Evolutionary conservation across 1,284 basidiomycete genomes (phyloP).

Genomic region (Leccinum ponderosum): DNA sequence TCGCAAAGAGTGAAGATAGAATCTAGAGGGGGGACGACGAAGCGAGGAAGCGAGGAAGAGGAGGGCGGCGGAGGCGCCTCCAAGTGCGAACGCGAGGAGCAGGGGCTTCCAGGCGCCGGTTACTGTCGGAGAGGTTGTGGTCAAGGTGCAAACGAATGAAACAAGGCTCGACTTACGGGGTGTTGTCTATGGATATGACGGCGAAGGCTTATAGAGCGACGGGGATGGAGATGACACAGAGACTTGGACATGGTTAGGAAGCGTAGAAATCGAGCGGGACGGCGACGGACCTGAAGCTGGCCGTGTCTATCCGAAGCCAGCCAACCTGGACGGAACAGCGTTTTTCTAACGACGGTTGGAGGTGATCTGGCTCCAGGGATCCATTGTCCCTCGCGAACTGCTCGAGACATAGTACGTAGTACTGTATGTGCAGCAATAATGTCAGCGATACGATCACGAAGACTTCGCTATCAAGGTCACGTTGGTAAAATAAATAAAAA

Average conservation of each 20-base stretch:
- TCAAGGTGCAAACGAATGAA: neutral
- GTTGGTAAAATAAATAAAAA: too few species aligned
- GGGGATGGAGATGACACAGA: constrained; percentile 85
- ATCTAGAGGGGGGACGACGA: constrained; percentile 70
- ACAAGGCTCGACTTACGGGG: constrained; percentile 46
- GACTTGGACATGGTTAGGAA: constrained; percentile 43
- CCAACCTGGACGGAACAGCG: constrained; percentile 57
- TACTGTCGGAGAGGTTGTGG: neutral
- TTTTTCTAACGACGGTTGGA: constrained; percentile 43
- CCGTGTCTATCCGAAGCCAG: constrained; percentile 82
- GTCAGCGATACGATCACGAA: constrained; percentile 81
- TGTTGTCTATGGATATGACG: constrained; percentile 89
- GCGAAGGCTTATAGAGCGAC: constrained; percentile 88
- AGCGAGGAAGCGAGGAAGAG: constrained; percentile 70
- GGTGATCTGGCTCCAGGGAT: constrained; percentile 63
- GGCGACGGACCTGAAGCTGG: constrained; percentile 73
- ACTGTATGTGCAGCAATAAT: constrained; percentile 67
- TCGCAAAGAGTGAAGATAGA: constrained; percentile 60
- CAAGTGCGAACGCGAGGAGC: constrained; percentile 70
- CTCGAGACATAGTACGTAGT: constrained; percentile 53
- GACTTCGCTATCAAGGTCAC: constrained; percentile 56
- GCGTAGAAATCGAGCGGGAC: constrained; percentile 21
- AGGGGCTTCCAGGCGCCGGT: constrained; percentile 73
- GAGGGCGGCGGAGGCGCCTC: constrained; percentile 67
- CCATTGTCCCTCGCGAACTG: constrained; percentile 85